Base-by-base conservation (phyloP, 495 filamentous ascomycete genomes). In the Aspergillus homomorphus region DNA sequence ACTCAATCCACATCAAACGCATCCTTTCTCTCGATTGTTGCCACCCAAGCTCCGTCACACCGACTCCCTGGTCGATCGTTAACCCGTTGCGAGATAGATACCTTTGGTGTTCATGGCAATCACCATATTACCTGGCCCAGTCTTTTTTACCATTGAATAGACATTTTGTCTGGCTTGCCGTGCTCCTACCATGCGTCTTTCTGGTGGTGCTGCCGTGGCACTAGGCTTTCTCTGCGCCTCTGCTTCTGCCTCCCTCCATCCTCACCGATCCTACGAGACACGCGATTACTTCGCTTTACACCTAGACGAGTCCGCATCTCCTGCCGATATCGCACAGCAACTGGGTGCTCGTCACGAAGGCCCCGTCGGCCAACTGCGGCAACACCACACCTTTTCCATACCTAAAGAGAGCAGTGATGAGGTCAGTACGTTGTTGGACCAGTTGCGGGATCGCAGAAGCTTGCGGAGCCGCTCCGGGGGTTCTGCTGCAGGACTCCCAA, bases 241-340 rank as follows among this genome's bases (percentile, higher is more conserved):
- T 10, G 69, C 73, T 57, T 65, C 75, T 58, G 73, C 78, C 57
- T 73, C 62, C 63, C 67, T 80, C 70, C 74, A 74, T 68, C 68
- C 73, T 71, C 73, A 84, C 28, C 74, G 85, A 23, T 77, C 89
- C 62, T 87, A 87, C 71, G 83, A 87, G 12, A 80, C 84, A 6
- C 87, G 87, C 73, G 91, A 97, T 67, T 96, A 92, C 73, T 96
- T 96, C 70, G 91, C 92, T 50, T 78, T 97, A 51, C 89, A 95
- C 59, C 84, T 97, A 58, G 84, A 84, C 45, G 74, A 82, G 15
- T 73, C 80, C 44, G 78, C 78, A 21, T 78, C 83, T 3, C 94
- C 95, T 22, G 71, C 80, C 28, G 76, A 88, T n/a, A 76, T 98
- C 53, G 91, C 94, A 15, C 73, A 78, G 18, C 76, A 81, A 18